These are phyloP conservation scores for Paracoccidioides lutzii DNA, from an alignment of 2,329 filamentous ascomycete genomes.

Conservation along the genomic window DNA sequence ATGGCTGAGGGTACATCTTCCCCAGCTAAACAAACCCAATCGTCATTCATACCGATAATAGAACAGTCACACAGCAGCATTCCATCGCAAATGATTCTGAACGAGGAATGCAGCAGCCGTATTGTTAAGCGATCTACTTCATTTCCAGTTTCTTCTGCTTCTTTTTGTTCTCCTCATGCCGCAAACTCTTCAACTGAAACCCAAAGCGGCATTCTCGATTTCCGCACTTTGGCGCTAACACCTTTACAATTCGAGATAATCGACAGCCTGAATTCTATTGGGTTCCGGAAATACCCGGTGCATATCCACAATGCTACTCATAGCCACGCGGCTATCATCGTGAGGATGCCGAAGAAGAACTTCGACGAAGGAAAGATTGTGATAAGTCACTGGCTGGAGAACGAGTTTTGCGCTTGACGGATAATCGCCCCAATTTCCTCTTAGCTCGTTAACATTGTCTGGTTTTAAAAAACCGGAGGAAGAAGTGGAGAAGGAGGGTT, in stretches of 20 bases:
- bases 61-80: neutral
- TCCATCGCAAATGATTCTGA: neutral
- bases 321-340: constrained; percentile 81
- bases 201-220: neutral
- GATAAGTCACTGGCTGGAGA: constrained; percentile 64
- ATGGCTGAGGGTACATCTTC: constrained; percentile 10
- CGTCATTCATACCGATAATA: neutral
- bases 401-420: constrained; percentile 44
- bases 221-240: constrained; percentile 58
- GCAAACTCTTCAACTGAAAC: neutral
- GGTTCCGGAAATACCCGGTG: constrained; percentile 45
- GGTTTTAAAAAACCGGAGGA: neutral
- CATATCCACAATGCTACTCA: constrained; percentile 53
- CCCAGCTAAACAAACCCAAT: neutral
- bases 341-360: constrained; percentile 51
- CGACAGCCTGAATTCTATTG: constrained; percentile 53
- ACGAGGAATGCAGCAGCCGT: neutral
- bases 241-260: constrained; percentile 78
- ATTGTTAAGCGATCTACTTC: constrained; percentile 20
- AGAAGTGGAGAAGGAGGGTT: neutral
- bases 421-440: no score
- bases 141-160: constrained; percentile 21
- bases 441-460: neutral
- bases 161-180: constrained; percentile 1
- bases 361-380: constrained; percentile 70